phyloP scores from a whole-genome alignment of 208 protist genomes.

The Balamuthia mandrillaris region DNA sequence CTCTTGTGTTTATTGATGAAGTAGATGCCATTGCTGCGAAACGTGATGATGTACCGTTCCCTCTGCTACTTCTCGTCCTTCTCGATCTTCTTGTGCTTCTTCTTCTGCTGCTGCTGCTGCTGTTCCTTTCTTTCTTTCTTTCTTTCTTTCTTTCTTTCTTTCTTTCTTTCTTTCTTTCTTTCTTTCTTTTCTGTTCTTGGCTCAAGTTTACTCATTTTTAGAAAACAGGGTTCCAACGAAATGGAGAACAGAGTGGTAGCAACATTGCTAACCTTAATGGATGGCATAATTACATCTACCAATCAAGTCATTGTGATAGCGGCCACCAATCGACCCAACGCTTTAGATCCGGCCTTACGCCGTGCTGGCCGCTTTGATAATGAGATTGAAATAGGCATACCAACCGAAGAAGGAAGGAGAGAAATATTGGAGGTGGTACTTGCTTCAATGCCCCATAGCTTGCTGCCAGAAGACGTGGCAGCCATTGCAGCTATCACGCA shows the following conservation, averaged over 20 bases:
- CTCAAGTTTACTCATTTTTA: background rate
- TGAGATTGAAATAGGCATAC: constrained; percentile 62
- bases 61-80: constrained; percentile 2
- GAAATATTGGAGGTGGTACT: constrained; percentile 53
- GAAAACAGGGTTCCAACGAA: background rate
- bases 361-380: constrained; percentile 57
- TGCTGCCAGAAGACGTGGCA: constrained; percentile 22
- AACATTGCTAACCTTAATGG: constrained; percentile 51
- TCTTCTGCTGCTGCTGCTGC: too few relatives aligned
- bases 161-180: background rate
- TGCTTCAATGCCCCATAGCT: constrained; percentile 31
- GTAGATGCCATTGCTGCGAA: constrained; percentile 83
- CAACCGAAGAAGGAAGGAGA: constrained; percentile 32
- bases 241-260: constrained; percentile 49
- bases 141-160: background rate
- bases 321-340: constrained; percentile 60
- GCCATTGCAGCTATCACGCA: constrained; percentile 59
- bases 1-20: constrained; percentile 91
- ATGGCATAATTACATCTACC: constrained; percentile 5
- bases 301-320: constrained; percentile 57
- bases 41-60: constrained; percentile 29
- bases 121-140: background rate
- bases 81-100: constrained; percentile 26
- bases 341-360: constrained; percentile 59
- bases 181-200: background rate